Base-by-base conservation (phyloP, 192 early-diverging fungal species). In the Rhizoclosmatium globosum region DNA sequence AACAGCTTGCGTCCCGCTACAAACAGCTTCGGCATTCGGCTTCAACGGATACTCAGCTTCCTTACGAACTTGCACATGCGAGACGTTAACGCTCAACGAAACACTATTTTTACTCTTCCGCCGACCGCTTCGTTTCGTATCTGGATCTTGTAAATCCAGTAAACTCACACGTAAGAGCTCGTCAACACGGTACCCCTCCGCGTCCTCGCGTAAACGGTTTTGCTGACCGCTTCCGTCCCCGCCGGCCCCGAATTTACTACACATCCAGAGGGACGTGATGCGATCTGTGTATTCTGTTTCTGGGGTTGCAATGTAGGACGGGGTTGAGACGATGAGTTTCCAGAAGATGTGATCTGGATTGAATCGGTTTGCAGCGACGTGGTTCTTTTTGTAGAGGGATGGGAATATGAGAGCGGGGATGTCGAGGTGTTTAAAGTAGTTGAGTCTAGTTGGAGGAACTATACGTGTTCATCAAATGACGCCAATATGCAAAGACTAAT, bases 181-280 rank as follows among this genome's bases (percentile, higher is more conserved):
- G 50, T 47, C 70, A 57, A 46, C 38, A 2, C 6, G n/a, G 50
- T 57, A 6, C 38, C 56, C 42, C 50, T 11, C 23, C 1, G 43
- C n/a, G 41, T 23, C 38, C 46, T 7, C 42, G 11, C 23, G 56
- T 3, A 44, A 57, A 50, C 42, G 48, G 11, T 31, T 72, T 13
- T 38, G 47, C 17, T 15, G 13, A 56, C 53, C 70, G 11, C 70
- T 64, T n/a, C 60, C 58, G 64, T 65, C 62, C 2, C 62, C 73
- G 41, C 60, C 77, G 3, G 64, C 45, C 7, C 77, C 66, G 60
- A 79, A 79, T 67, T 79, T 79, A 53, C 77, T 79, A 9, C 77
- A 58, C 1, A 45, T 57, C 68, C 66, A 79, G 3, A 71, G 6
- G n/a, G 68, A 79, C 2, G 75, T 44, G n/a, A 68, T 66, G 1